phyloP scores from a whole-genome alignment of 148 eudicot species.

The Amaranthus hypochondriacus region DNA sequence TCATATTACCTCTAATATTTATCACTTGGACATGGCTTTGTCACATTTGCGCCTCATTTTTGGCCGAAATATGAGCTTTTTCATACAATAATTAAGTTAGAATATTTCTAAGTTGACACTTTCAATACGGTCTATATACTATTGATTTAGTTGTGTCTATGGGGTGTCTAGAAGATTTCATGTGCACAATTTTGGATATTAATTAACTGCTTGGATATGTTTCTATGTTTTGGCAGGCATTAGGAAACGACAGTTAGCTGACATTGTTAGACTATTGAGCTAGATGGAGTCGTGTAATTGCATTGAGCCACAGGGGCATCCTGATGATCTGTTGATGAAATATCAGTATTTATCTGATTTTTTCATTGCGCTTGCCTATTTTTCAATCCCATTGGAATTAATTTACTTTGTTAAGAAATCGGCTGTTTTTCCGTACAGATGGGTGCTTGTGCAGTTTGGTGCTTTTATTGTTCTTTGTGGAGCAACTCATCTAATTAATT shows the following conservation, averaged over 20 bases:
- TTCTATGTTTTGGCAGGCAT: slow-evolving; percentile 30
- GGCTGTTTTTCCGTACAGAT: slow-evolving; percentile 87
- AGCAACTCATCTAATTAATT: slow-evolving; percentile 78
- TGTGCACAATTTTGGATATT: background rate
- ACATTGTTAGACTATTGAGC: slow-evolving; percentile 5
- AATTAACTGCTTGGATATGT: background rate
- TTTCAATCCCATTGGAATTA: slow-evolving; percentile 90
- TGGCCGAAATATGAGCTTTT: too few relatives aligned
- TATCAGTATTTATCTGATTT: slow-evolving; percentile 94
- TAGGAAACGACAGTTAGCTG: slow-evolving; percentile 21
- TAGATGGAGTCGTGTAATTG: slow-evolving; percentile 83
- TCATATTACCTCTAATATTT: too few relatives aligned
- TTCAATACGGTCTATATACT: background rate
- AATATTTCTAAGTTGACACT: too few relatives aligned
- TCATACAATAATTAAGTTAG: too few relatives aligned
- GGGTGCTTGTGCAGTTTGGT: slow-evolving; percentile 98
- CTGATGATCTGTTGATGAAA: slow-evolving; percentile 83
- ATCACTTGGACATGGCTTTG: too few relatives aligned
- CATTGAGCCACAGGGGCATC: slow-evolving; percentile 84
- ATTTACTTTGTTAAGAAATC: slow-evolving; percentile 93
- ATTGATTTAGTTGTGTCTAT: background rate
- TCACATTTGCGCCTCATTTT: too few relatives aligned
- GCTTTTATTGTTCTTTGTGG: slow-evolving; percentile 97
- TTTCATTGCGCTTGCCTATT: slow-evolving; percentile 93
- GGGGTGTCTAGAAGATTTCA: background rate